phyloP scores from a whole-genome alignment of 495 filamentous ascomycete genomes.

The Viridothelium virens region DNA sequence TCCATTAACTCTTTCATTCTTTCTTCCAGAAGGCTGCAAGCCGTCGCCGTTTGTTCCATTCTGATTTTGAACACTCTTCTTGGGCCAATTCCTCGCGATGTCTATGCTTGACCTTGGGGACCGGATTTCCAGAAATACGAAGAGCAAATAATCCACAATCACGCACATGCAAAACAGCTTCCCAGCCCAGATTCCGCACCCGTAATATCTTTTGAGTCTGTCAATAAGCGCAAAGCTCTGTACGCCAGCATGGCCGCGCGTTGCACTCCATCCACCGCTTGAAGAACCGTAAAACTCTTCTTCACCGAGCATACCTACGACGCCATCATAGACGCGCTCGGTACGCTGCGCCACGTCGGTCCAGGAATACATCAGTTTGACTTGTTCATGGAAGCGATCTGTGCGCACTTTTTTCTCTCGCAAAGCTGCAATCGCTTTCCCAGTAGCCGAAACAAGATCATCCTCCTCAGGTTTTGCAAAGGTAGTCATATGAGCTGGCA shows the following conservation, averaged over 20 bases:
- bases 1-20: not conserved
- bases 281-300: conserved; percentile 82
- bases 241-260: conserved; percentile 62
- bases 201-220: conserved; percentile 89
- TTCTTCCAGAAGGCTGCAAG: not conserved
- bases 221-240: conserved; percentile 90
- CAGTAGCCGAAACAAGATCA: conserved; percentile 75
- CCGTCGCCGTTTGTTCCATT: not conserved
- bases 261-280: conserved; percentile 52
- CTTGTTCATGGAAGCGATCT: conserved; percentile 90
- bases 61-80: conserved; percentile 42
- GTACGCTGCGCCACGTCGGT: conserved; percentile 87
- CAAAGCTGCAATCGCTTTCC: conserved; percentile 69
- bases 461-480: conserved; percentile 92
- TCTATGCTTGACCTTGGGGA: conserved; percentile 81
- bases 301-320: conserved; percentile 71
- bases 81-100: conserved; percentile 82
- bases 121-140: conserved; percentile 76
- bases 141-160: conserved; percentile 86
- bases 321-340: conserved; percentile 89
- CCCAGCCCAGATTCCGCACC: conserved; percentile 99
- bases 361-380: conserved; percentile 98
- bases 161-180: conserved; percentile 94
- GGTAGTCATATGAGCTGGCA: conserved; percentile 88
- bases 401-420: conserved; percentile 80